Base-by-base conservation (phyloP, 257 asterid species). In the Solanum paucissectum region DNA sequence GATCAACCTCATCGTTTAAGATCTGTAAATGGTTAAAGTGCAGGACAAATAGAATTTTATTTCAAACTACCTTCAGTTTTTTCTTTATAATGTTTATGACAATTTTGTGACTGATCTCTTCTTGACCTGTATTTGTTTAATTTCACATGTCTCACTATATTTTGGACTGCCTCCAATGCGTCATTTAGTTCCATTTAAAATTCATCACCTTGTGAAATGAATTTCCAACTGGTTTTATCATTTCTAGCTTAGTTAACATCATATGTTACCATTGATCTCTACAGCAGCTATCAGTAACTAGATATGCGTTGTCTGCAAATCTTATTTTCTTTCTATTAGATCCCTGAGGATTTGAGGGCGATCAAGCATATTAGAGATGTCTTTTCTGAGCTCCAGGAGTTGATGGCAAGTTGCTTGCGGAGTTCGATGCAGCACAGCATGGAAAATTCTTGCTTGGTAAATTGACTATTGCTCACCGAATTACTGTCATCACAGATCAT, bases 331-430 rank as follows among this genome's bases (percentile, higher is more conserved):
- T 86, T 37, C 18, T 71, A 40, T 87, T 88, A 97, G 99, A 92
- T 95, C 85, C 88, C 97, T 25, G 98, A 97, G 92, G 98, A 95
- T 92, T 85, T 92, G 90, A 92, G 92, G 90, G 88, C 92, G 89
- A 91, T 97, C 73, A 93, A 93, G 85, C 93, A 92, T 88, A 91
- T 97, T 90, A 91, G 94, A 91, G 92, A 90, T 89, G 89, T 89
- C 79, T 92, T 97, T 86, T 86, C 84, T 81, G 93, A 89, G 88
- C 90, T 92, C 90, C 95, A 90, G 87, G 95, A 89, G 87, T 87
- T 91, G 75, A 86, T 92, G 64, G 91, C 87, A 71, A 91, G 88
- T 86, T 88, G 86, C 87, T 74, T 92, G 87, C 91, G 91, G 58
- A 88, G 87, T 86, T 89, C 93, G 46, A 60, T 91, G 55, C 90